A percentile compares a stretch with the other conserved stretches of the same genome.
phyloP scores from a whole-genome alignment of 176 grass and related monocot genomes.

The Carex kokanica region DNA sequence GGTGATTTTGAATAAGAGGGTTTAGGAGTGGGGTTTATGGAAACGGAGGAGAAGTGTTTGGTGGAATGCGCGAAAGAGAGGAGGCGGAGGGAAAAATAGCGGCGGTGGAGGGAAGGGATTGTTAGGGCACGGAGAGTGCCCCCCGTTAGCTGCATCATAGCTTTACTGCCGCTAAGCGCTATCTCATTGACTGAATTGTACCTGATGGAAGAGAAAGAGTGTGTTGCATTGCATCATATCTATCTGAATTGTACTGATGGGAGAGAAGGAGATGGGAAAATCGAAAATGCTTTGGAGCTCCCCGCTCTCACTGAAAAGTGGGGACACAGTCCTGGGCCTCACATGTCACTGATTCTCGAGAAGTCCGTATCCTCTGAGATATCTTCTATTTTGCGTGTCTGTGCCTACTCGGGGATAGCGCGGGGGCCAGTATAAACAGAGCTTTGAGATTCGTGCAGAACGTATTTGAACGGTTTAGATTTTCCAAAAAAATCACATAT shows the following conservation, averaged over 20 bases:
- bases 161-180: too few relatives aligned
- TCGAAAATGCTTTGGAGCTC: background rate
- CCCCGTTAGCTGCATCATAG: slow-evolving; percentile 6
- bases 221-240: background rate
- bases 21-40: background rate
- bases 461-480: too few relatives aligned
- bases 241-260: background rate
- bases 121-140: slow-evolving; percentile 31
- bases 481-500: too few relatives aligned
- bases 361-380: too few relatives aligned
- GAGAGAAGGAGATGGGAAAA: background rate
- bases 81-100: slow-evolving; percentile 22
- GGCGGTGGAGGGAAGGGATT: background rate
- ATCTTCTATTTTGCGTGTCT: too few relatives aligned
- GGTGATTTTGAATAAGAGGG: slow-evolving; percentile 28
- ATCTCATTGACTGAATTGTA: too few relatives aligned
- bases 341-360: background rate
- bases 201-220: too few relatives aligned
- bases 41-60: background rate
- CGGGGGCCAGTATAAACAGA: too few relatives aligned
- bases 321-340: background rate
- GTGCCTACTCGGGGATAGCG: too few relatives aligned
- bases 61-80: slow-evolving; percentile 11
- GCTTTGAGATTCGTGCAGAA: too few relatives aligned
- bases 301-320: background rate